Conservation (phyloP, 805 yeast species). For the Starmera dryadoides region DNA sequence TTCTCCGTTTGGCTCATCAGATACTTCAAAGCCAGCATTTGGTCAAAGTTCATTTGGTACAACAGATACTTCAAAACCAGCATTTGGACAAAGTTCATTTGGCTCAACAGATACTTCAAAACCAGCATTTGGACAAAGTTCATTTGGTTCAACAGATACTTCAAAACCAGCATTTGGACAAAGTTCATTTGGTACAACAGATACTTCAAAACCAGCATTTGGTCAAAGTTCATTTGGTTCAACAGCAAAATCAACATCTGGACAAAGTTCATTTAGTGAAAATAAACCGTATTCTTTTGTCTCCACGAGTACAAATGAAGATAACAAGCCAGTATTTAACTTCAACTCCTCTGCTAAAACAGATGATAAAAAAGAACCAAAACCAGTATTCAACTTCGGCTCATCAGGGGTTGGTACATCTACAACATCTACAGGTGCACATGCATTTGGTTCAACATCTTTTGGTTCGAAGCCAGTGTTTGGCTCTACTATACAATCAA, state of each 20-base stretch:
- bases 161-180: neutral
- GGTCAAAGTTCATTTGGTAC: conserved; percentile 2
- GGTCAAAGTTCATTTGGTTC: conserved; percentile 3
- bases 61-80: too few species aligned
- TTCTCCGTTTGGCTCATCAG: conserved; percentile 1
- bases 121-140: too few species aligned
- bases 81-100: conserved; percentile 4
- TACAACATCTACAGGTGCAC: neutral
- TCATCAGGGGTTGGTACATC: conserved; percentile 5
- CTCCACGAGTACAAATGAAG: too few species aligned
- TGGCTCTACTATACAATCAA: neutral
- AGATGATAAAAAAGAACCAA: too few species aligned
- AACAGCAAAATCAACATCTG: too few species aligned
- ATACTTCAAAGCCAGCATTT: conserved; percentile 2
- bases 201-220: conserved; percentile 3
- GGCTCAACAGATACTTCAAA: neutral
- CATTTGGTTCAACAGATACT: conserved; percentile 8
- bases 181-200: neutral
- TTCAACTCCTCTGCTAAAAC: too few species aligned
- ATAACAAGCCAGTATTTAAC: too few species aligned
- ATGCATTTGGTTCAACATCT: conserved; percentile 4
- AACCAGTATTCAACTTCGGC: conserved; percentile 7
- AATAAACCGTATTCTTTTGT: too few species aligned
- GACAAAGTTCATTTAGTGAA: too few species aligned
- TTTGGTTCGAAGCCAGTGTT: conserved; percentile 1